Percentiles rank a stretch among this genome's conserved stretches.
These are phyloP conservation scores for Noccaea bulbosa DNA, from an alignment of 345 rosid genomes.

Conservation along the genomic window DNA sequence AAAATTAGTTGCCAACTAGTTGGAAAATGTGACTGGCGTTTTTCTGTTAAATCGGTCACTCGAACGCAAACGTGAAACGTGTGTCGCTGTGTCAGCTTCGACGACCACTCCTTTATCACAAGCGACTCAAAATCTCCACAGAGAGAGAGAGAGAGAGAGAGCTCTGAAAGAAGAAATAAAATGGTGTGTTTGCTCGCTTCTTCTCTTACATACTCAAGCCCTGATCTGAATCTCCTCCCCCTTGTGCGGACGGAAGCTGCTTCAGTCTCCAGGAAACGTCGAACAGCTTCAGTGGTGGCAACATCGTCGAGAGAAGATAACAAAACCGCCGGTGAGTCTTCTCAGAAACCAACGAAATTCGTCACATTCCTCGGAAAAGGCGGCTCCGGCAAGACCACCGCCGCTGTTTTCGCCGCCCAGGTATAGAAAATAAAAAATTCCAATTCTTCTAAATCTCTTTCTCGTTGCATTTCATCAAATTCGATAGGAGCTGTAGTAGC, in stretches of 20 bases:
- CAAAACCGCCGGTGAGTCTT: constrained; percentile 20
- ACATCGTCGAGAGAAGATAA: constrained; percentile 37
- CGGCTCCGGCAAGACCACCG: constrained; percentile 89
- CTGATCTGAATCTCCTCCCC: constrained; percentile 29
- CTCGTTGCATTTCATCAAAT: constrained; percentile 11
- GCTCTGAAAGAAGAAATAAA: background rate
- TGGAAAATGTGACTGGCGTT: constrained; percentile 4
- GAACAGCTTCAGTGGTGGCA: constrained; percentile 43
- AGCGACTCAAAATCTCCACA: background rate
- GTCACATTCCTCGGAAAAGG: constrained; percentile 89
- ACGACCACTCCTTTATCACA: background rate
- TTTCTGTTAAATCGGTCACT: background rate
- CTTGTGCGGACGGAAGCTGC: constrained; percentile 12
- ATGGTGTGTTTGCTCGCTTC: constrained; percentile 47
- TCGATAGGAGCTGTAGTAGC: background rate
- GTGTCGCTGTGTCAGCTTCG: constrained; percentile 10
- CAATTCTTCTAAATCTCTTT: background rate
- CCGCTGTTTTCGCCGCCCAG: constrained; percentile 88
- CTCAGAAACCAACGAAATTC: constrained; percentile 52
- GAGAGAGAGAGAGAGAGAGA: no score
- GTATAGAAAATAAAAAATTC: constrained; percentile 24
- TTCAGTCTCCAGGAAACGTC: constrained; percentile 31
- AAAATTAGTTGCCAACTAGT: background rate
- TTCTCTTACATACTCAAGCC: constrained; percentile 34
- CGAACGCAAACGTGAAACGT: constrained; percentile 18